Evolutionary conservation across 2,329 filamentous ascomycete genomes (phyloP), one percentile per base, ranked within the genome.

Genomic region (Xylaria sp.): DNA sequence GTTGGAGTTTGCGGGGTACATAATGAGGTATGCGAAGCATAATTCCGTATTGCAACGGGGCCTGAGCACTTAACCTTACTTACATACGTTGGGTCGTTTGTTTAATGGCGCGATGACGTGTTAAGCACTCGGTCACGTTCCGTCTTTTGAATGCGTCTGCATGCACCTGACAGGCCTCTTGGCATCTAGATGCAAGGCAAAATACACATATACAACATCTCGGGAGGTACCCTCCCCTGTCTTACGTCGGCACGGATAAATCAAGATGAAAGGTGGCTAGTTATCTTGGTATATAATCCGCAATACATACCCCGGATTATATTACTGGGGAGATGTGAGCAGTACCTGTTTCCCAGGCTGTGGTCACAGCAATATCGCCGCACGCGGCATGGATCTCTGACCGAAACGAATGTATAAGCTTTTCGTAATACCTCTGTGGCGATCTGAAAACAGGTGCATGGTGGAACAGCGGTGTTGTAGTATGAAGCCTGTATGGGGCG

Each of bases 1-100:
- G 66, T 68, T 69, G 63, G 60, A 60, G 61, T 36, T 23, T 70
- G 69, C 60, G 63, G 66, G 66, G 66, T 62, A 51, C 40, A 59
- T 53, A 53, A 23, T 60, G 26, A 68, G 53, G 42, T 33, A 65
- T 64, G 58, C 36, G 38, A 54, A 54, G 42, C 15, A 33, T 42
- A n/a, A 56, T 59, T 44, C 31, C 23, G 31, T 60, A 42, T 46
- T 57, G 46, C 54, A 53, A 56, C 51, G 48, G 57, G 58, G 58
- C 20, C 62, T 59, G 57, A 63, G 66, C 66, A 48, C 57, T 23
- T 57, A 23, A 38, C 11, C 20, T 23, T 60, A 40, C 20, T 17
- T 60, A 40, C 28, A 28, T 63, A 46, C 42, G 31, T 49, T 23
- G 54, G 56, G 42, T 44, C 5, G 44, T 44, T 54, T 15, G 26